phyloP scores from a whole-genome alignment of 129 eudicot genomes.

The Mikania micrantha region DNA sequence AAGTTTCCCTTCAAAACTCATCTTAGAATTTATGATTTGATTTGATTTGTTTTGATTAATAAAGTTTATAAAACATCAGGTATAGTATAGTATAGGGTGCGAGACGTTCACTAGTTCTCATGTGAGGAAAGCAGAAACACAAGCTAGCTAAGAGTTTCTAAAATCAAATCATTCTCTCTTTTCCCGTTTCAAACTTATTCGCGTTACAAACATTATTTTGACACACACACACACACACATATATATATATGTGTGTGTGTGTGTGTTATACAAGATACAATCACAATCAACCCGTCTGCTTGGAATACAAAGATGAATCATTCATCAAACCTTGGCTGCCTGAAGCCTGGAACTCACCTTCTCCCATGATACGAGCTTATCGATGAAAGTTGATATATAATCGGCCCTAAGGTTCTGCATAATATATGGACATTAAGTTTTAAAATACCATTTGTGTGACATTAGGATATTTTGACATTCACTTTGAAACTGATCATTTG shows the following conservation, averaged over 20 bases:
- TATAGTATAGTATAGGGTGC: no score
- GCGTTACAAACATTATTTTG: background rate
- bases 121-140: background rate
- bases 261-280: no score
- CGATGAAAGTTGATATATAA: conserved; percentile 61
- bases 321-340: conserved; percentile 58
- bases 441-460: background rate
- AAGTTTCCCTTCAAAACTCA: no score
- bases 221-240: no score
- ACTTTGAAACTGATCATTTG: background rate
- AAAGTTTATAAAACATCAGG: no score
- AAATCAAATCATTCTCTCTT: background rate
- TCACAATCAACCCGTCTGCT: no score
- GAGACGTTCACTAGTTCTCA: no score
- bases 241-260: no score
- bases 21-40: no score
- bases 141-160: background rate
- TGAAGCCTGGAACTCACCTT: conserved; percentile 70
- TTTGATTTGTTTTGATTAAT: no score
- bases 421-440: background rate
- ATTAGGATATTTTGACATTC: background rate
- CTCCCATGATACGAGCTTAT: conserved; percentile 94
- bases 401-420: conserved; percentile 82
- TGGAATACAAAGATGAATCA: no score
- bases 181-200: background rate